Base-by-base conservation (phyloP, 140 eudicot genomes). In the Stevia rebaudiana region DNA sequence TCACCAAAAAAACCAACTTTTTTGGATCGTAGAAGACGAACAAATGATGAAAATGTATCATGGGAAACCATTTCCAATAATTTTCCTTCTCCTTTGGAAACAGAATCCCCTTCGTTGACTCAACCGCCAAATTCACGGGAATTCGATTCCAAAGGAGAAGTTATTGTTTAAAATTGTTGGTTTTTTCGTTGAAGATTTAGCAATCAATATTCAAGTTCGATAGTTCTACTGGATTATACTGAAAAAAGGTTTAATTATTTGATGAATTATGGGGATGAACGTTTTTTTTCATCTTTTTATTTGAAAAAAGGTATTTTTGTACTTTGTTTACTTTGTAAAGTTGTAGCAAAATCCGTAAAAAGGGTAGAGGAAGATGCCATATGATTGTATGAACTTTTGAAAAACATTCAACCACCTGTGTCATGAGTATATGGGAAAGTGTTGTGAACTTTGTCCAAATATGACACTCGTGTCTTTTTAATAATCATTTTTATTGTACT, bases 1-100 rank as follows among this genome's bases (percentile, higher is more conserved):
- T 79, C 85, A 1, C 90, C 95, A 54, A 35, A 71, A 60, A 80
- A 57, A 75, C 95, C 95, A 2, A 50, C 95, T 5, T 86, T 86
- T 52, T 73, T 83, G 72, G 65, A 71, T 39, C 70, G 41, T 13
- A 68, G 33, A 75, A 48, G 54, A 68, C 43, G 16, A n/a, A 18
- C 42, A 55, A 58, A 57, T 23, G 74, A 60, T 3, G 78, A 77
- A 16, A 70, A 62, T 44, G 73, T 64, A 40, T 84, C 85, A 30
- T 51, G 84, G 73, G 86, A 85, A 43, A 74, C 79, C 3, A 74
- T 82, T 31, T 85, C 89, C 3, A 79, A 75, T 68, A 42, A 33
- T 50, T 77, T 70, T 61, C 86, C 89, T 15, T 82, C 85, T 60
- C 83, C 80, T 21, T 41, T 63, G 0, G 75, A 15, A 69, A 85